Evolutionary conservation across 208 protist species (phyloP).

Genomic region (Porcisia deanei): DNA sequence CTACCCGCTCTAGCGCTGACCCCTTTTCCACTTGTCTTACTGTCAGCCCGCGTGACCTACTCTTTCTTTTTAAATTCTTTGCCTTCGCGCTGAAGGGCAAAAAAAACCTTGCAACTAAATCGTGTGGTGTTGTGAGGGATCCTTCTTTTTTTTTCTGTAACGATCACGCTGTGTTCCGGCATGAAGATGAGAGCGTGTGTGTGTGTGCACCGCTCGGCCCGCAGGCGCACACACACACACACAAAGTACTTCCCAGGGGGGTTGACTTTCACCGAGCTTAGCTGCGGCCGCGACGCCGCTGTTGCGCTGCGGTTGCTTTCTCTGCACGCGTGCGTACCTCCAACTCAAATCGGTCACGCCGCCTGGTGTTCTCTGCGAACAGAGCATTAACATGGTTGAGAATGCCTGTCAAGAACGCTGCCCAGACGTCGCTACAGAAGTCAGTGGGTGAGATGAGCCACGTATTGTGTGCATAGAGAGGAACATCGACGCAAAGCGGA

Average conservation of each 20-base stretch:
- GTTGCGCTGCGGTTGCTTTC: not conserved
- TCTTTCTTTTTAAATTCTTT: too few species aligned
- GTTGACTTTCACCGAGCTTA: not conserved
- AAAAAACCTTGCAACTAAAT: too few species aligned
- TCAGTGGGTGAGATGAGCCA: conserved; percentile 45
- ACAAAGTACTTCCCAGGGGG: not conserved
- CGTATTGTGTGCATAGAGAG: conserved; percentile 42
- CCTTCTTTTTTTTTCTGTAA: too few species aligned
- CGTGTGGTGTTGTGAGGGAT: too few species aligned
- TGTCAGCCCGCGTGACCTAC: too few species aligned
- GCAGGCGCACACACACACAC: too few species aligned
- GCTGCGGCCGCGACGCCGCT: not conserved
- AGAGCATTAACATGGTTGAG: conserved; percentile 58
- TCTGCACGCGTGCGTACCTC: conserved; percentile 16
- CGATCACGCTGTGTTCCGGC: too few species aligned
- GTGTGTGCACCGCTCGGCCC: too few species aligned
- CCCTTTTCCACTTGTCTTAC: too few species aligned
- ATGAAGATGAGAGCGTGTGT: too few species aligned
- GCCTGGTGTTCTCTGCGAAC: conserved; percentile 61
- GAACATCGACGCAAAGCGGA: conserved; percentile 61
- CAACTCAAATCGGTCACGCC: conserved; percentile 44
- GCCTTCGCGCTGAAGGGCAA: too few species aligned
- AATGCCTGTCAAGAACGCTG: conserved; percentile 31
- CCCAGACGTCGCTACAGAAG: conserved; percentile 35
- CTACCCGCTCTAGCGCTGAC: too few species aligned